Evolutionary conservation across 345 rosid genomes (phyloP).

Genomic region (Garcia nutans): DNA sequence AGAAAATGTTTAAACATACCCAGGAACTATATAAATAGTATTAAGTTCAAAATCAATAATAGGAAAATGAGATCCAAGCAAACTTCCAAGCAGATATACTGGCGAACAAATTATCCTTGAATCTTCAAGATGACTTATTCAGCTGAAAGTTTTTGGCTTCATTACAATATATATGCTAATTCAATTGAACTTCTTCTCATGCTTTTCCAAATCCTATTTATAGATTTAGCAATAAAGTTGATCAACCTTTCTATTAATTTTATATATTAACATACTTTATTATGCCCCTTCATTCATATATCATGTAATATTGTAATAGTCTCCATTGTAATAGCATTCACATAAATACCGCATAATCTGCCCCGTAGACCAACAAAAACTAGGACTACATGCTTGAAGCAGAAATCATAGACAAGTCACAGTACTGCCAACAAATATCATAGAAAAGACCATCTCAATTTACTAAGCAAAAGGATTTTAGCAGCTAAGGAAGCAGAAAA

Average conservation of each 20-base stretch:
- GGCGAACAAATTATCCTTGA: background rate
- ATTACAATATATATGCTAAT: background rate
- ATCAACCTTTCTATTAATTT: background rate
- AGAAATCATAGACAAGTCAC: background rate
- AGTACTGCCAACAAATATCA: background rate
- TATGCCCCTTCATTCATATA: background rate
- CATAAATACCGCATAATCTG: too few relatives aligned
- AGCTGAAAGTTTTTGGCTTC: background rate
- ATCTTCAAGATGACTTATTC: background rate
- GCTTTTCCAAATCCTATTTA: background rate
- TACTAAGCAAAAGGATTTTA: background rate
- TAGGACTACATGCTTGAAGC: background rate
- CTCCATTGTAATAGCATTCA: too few relatives aligned
- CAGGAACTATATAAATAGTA: background rate
- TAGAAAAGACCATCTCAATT: background rate
- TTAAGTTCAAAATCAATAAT: background rate
- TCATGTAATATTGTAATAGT: too few relatives aligned
- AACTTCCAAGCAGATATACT: background rate
- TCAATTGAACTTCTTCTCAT: background rate
- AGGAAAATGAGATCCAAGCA: background rate
- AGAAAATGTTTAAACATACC: background rate
- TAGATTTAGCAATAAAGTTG: background rate
- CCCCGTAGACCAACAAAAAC: background rate
- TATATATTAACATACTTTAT: background rate
- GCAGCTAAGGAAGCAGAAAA: background rate